Percentiles rank a stretch among this genome's conserved stretches.
phyloP scores from a whole-genome alignment of 768 basidiomycete genomes.

The Mycena indigotica region DNA sequence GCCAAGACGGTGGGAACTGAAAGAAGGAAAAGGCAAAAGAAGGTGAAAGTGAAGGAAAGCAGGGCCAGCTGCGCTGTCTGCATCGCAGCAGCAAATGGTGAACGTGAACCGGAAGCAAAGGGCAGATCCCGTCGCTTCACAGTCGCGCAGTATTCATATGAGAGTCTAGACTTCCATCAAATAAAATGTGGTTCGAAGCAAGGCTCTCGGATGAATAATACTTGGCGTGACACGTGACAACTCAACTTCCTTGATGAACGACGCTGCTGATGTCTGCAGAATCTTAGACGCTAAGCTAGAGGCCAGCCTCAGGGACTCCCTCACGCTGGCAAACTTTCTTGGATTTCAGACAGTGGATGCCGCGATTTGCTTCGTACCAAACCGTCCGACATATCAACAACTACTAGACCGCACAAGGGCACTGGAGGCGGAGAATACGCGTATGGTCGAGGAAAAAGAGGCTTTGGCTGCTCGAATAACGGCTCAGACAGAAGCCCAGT shows the following conservation, averaged over 20 bases:
- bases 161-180: not conserved
- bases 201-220: too few relatives aligned
- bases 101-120: slow-evolving; percentile 1
- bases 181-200: too few relatives aligned
- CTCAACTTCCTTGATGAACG: too few relatives aligned
- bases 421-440: not conserved
- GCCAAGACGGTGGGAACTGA: slow-evolving; percentile 9
- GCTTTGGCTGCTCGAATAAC: not conserved
- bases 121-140: not conserved
- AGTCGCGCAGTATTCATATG: not conserved
- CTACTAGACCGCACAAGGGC: not conserved
- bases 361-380: not conserved
- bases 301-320: not conserved
- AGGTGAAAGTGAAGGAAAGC: slow-evolving; percentile 19
- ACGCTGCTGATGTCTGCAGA: too few relatives aligned
- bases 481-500: not conserved
- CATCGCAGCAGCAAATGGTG: slow-evolving; percentile 20
- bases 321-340: not conserved
- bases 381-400: not conserved
- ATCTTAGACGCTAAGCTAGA: too few relatives aligned
- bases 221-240: too few relatives aligned
- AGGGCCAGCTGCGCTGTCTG: slow-evolving; percentile 21
- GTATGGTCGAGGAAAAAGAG: not conserved
- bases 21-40: slow-evolving; percentile 2
- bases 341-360: not conserved